Evolutionary conservation across 108 stramenopile genomes (phyloP).

Genomic region (Nitzschia sp.): DNA sequence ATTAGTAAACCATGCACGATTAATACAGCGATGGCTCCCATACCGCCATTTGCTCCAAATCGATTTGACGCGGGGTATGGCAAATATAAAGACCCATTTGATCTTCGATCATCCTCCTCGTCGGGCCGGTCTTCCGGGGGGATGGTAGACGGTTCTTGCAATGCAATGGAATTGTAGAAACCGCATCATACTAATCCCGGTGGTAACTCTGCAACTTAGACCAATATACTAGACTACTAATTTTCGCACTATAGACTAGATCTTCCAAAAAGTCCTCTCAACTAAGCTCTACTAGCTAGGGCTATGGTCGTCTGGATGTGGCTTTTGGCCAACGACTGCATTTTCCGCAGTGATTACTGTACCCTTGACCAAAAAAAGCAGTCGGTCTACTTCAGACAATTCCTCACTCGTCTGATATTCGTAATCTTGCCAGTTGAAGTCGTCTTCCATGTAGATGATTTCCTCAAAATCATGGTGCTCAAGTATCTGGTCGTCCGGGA

Average conservation of each 20-base stretch:
- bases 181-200: too few relatives aligned
- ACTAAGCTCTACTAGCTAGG: too few relatives aligned
- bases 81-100: slow-evolving; percentile 7
- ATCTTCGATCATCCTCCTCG: not conserved
- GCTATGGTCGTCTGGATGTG: too few relatives aligned
- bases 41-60: slow-evolving; percentile 32
- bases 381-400: slow-evolving; percentile 42
- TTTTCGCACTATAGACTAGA: too few relatives aligned
- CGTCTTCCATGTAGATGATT: slow-evolving; percentile 43
- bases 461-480: not conserved
- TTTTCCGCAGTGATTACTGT: slow-evolving; percentile 2
- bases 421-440: slow-evolving; percentile 47
- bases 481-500: not conserved
- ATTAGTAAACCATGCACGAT: too few relatives aligned
- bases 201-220: too few relatives aligned
- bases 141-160: too few relatives aligned
- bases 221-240: too few relatives aligned
- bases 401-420: slow-evolving; percentile 50
- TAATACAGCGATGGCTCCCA: too few relatives aligned
- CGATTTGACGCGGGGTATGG: slow-evolving; percentile 44
- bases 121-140: too few relatives aligned
- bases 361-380: slow-evolving; percentile 15
- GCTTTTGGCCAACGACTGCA: not conserved
- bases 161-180: slow-evolving; percentile 6
- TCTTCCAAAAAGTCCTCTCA: too few relatives aligned